Percentiles rank a stretch among this genome's conserved stretches.
Conservation (phyloP, 2,329 filamentous ascomycete species). For the Xylaria sp. region DNA sequence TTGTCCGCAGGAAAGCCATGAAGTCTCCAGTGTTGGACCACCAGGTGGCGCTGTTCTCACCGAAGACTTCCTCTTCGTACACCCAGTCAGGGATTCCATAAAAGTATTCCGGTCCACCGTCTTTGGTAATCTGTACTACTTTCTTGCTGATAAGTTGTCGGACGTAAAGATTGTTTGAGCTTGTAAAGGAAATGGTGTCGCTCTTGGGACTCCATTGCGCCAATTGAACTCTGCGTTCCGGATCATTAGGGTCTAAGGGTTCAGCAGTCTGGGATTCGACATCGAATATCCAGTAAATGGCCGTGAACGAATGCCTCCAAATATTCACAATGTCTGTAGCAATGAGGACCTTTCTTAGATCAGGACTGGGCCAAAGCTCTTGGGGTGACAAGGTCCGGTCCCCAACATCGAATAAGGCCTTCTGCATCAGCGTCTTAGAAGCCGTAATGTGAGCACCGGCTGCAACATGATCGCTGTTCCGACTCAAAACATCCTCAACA, state of each 20-base stretch:
- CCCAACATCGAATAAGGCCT: conserved; percentile 69
- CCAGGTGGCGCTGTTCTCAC: conserved; percentile 86
- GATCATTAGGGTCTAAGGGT: conserved; percentile 77
- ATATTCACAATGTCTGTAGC: conserved; percentile 77
- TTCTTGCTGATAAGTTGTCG: conserved; percentile 69
- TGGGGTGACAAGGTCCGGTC: conserved; percentile 66
- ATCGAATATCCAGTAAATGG: conserved; percentile 90
- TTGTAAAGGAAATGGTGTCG: conserved; percentile 88
- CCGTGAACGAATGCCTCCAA: conserved; percentile 91
- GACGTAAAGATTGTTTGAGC: conserved; percentile 89
- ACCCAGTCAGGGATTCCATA: conserved; percentile 99
- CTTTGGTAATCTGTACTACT: conserved; percentile 80
- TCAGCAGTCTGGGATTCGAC: conserved; percentile 82
- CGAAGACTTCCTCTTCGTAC: conserved; percentile 87
- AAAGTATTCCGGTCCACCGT: conserved; percentile 89
- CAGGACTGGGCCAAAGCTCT: conserved; percentile 78
- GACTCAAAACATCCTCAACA: conserved; percentile 83
- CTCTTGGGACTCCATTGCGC: conserved; percentile 91
- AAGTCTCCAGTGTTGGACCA: conserved; percentile 93
- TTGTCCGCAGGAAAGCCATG: conserved; percentile 90
- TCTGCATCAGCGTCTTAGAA: conserved; percentile 80
- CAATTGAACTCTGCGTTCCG: conserved; percentile 77
- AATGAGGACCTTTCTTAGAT: conserved; percentile 89
- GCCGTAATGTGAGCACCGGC: conserved; percentile 55
- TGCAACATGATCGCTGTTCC: conserved; percentile 56